phyloP scores from a whole-genome alignment of 345 rosid genomes.

The Bruguiera parviflora region DNA sequence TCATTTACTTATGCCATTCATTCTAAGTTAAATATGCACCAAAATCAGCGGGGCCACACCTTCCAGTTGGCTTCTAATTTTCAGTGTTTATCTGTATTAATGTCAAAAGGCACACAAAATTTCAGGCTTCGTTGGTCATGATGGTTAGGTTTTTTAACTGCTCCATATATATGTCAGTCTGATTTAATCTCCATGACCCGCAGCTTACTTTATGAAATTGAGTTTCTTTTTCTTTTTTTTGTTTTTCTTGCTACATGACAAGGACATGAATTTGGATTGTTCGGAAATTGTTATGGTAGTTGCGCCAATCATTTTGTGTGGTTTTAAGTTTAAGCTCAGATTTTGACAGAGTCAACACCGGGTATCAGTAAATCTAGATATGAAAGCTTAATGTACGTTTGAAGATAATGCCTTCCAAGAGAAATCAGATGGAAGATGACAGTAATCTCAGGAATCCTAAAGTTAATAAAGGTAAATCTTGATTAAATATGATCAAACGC shows the following conservation, averaged over 20 bases:
- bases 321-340: neutral
- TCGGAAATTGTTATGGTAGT: neutral
- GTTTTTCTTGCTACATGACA: neutral
- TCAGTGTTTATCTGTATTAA: neutral
- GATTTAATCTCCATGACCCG: neutral
- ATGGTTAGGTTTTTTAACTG: neutral
- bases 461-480: slow-evolving; percentile 10
- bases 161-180: too few relatives aligned
- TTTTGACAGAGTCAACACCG: neutral
- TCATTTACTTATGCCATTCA: too few relatives aligned
- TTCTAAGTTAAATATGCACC: neutral
- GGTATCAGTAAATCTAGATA: neutral
- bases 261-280: neutral
- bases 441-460: neutral
- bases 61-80: neutral
- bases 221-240: neutral
- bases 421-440: neutral
- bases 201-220: slow-evolving; percentile 7
- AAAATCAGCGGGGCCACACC: neutral
- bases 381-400: neutral
- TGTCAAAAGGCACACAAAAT: neutral
- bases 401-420: neutral
- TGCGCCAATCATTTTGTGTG: slow-evolving; percentile 19
- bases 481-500: slow-evolving; percentile 18
- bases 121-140: neutral